These are phyloP conservation scores for Fusarium sterilihyphosum DNA, from an alignment of 2,329 filamentous ascomycete genomes.

Conservation along the genomic window DNA sequence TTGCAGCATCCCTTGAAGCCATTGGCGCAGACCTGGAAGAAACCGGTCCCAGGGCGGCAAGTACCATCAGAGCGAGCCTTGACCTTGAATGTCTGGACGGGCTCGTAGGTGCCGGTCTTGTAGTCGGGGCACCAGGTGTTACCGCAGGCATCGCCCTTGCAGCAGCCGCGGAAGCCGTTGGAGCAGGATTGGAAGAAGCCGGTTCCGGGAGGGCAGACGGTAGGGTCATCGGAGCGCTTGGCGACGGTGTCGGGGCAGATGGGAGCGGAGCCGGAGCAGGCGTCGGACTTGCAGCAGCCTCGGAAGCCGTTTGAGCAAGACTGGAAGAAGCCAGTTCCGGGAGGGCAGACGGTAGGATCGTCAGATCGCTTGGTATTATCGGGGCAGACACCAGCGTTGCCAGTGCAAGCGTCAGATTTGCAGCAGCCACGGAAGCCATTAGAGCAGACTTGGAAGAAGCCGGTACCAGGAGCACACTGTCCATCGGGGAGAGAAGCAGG, in stretches of 20 bases:
- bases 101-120: slow-evolving; percentile 25
- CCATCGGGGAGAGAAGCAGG: neutral
- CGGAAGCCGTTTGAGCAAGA: slow-evolving; percentile 9
- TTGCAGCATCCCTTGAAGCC: slow-evolving; percentile 34
- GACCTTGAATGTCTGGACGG: slow-evolving; percentile 16
- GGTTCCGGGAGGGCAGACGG: slow-evolving; percentile 12
- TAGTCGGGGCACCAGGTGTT: slow-evolving; percentile 27
- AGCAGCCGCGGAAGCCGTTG: slow-evolving; percentile 25
- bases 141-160: slow-evolving; percentile 25
- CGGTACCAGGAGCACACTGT: neutral
- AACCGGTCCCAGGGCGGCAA: slow-evolving; percentile 10
- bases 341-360: neutral
- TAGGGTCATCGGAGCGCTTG: slow-evolving; percentile 3
- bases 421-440: slow-evolving; percentile 28
- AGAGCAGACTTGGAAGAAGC: slow-evolving; percentile 19
- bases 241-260: neutral
- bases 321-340: slow-evolving; percentile 8
- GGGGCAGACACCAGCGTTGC: slow-evolving; percentile 7
- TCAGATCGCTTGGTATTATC: slow-evolving; percentile 2
- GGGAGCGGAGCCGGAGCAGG: neutral
- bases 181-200: slow-evolving; percentile 13
- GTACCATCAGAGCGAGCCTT: slow-evolving; percentile 10
- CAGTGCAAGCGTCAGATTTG: slow-evolving; percentile 20
- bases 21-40: slow-evolving; percentile 24
- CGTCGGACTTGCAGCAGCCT: slow-evolving; percentile 14